phyloP scores from a whole-genome alignment of 2,329 filamentous ascomycete genomes.

The Penicillium sp. region DNA sequence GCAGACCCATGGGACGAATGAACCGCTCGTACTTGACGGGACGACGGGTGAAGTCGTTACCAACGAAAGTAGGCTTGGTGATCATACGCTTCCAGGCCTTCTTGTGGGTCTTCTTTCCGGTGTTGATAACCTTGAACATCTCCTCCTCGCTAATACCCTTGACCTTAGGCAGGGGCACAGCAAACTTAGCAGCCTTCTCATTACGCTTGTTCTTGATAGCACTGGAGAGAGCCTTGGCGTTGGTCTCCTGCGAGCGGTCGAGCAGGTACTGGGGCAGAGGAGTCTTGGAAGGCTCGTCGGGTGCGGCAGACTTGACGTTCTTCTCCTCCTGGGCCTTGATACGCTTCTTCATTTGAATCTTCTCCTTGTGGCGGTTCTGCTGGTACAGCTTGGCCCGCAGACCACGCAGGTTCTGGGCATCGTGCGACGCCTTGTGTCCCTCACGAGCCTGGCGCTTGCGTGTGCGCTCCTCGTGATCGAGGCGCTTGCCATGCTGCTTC shows the following conservation, averaged over 20 bases:
- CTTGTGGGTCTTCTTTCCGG: conserved; percentile 86
- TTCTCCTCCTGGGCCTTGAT: conserved; percentile 93
- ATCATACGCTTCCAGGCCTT: conserved; percentile 62
- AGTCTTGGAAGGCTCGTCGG: conserved; percentile 64
- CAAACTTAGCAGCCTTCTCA: conserved; percentile 90
- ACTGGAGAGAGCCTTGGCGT: conserved; percentile 65
- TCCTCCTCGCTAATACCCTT: conserved; percentile 89
- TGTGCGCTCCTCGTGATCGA: conserved; percentile 78
- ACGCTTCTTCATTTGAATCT: conserved; percentile 93
- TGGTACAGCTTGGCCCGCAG: conserved; percentile 87
- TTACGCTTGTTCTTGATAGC: conserved; percentile 92
- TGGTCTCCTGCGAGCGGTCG: conserved; percentile 63
- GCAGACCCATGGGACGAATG: conserved; percentile 65
- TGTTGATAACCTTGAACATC: conserved; percentile 95
- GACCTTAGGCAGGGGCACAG: conserved; percentile 86
- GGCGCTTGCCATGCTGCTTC: conserved; percentile 54
- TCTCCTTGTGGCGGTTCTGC: conserved; percentile 89
- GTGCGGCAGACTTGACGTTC: conserved; percentile 77
- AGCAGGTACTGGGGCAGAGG: conserved; percentile 88
- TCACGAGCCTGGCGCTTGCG: conserved; percentile 84
- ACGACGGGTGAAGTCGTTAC: conserved; percentile 75
- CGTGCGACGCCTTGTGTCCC: conserved; percentile 74
- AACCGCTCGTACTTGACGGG: conserved; percentile 71
- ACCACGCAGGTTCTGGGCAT: conserved; percentile 87
- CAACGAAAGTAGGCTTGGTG: conserved; percentile 81